Evolutionary conservation across 2,329 filamentous ascomycete genomes (phyloP).

Genomic region (Colletotrichum endophyticum): DNA sequence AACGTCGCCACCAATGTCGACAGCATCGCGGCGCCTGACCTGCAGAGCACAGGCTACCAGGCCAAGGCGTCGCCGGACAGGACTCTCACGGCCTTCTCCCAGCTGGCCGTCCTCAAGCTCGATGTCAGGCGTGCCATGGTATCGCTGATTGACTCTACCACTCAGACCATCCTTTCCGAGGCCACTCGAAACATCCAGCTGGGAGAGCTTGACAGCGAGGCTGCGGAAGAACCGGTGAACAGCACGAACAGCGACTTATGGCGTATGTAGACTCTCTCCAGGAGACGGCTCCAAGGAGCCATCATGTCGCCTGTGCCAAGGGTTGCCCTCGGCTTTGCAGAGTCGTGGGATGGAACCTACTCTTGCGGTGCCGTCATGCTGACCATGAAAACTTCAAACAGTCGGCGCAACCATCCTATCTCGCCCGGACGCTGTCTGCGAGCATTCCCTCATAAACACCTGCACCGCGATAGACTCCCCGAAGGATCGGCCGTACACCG

Average conservation of each 20-base stretch:
- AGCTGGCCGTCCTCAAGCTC: constrained; percentile 54
- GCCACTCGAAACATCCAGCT: constrained; percentile 51
- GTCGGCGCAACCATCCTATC: constrained; percentile 28
- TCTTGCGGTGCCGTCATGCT: not conserved
- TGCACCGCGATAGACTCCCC: constrained; percentile 25
- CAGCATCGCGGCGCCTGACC: constrained; percentile 30
- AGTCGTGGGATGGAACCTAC: not conserved
- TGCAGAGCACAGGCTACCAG: constrained; percentile 33
- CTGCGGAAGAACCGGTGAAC: not conserved
- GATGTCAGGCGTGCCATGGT: constrained; percentile 53
- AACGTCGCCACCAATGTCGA: constrained; percentile 35
- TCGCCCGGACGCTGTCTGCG: constrained; percentile 37
- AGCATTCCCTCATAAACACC: constrained; percentile 28
- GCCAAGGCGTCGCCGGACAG: constrained; percentile 38
- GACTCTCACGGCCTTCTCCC: constrained; percentile 51
- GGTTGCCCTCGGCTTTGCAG: not conserved
- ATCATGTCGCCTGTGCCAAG: not conserved
- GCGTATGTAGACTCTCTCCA: constrained; percentile 28
- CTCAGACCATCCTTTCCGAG: constrained; percentile 57
- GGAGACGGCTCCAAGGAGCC: not conserved
- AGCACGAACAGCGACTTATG: constrained; percentile 34
- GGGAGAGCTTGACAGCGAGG: constrained; percentile 27
- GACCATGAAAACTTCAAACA: not conserved
- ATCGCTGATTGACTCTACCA: constrained; percentile 48
- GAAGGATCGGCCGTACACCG: constrained; percentile 28